Conservation (phyloP, 1,284 basidiomycete species). For the Rhodotorula sp. region DNA sequence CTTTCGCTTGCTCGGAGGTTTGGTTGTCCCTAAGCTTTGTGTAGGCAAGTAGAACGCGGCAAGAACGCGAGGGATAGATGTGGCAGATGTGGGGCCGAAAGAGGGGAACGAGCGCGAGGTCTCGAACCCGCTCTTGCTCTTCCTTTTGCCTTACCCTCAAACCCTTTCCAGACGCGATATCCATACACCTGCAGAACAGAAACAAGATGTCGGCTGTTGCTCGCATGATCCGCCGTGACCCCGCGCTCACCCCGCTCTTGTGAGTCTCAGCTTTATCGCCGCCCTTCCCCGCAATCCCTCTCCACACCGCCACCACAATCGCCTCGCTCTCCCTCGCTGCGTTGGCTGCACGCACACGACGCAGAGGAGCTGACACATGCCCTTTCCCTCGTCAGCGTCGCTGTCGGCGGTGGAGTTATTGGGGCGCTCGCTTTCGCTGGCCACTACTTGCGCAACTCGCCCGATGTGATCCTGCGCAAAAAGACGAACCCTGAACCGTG, state of each 20-base stretch:
- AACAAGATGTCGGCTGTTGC: constrained; percentile 11
- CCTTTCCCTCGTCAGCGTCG: constrained; percentile 8
- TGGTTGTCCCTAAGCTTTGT: too few species aligned
- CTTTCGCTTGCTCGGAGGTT: too few species aligned
- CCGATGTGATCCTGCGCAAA: constrained; percentile 41
- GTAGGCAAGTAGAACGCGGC: too few species aligned
- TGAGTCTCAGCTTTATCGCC: not conserved
- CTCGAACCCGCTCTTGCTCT: too few species aligned
- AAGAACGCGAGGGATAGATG: too few species aligned
- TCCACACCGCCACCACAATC: not conserved
- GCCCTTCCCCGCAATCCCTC: not conserved
- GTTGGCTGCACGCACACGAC: not conserved
- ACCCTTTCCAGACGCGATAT: too few species aligned
- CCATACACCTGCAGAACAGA: not conserved
- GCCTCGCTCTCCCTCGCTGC: not conserved
- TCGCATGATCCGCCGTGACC: constrained; percentile 24
- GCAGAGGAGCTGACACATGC: not conserved
- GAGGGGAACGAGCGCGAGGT: too few species aligned
- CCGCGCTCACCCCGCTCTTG: constrained; percentile 27
- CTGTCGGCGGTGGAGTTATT: constrained; percentile 43
- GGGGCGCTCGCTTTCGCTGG: constrained; percentile 43
- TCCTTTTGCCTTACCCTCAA: too few species aligned
- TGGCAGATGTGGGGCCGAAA: too few species aligned
- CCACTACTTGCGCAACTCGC: constrained; percentile 43
- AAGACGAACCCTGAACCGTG: constrained; percentile 42